Percentiles rank a stretch among this genome's conserved stretches.
These are phyloP conservation scores for Zasmidium cellare DNA, from an alignment of 2,329 filamentous ascomycete genomes.

Conservation along the genomic window DNA sequence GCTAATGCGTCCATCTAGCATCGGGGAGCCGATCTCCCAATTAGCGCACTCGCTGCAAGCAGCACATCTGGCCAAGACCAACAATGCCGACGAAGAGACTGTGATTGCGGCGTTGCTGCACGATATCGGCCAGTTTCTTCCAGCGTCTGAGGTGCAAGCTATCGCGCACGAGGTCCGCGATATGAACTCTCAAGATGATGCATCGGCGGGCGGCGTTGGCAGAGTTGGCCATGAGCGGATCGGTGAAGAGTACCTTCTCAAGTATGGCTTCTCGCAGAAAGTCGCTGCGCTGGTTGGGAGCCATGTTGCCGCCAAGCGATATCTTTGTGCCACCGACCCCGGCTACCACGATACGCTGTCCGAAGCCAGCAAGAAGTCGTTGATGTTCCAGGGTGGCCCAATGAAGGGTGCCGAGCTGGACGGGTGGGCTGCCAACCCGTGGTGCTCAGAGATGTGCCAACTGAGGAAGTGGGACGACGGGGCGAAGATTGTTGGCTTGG, in stretches of 20 bases:
- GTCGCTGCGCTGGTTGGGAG: slow-evolving; percentile 39
- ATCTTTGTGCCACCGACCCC: slow-evolving; percentile 35
- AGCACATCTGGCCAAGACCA: slow-evolving; percentile 25
- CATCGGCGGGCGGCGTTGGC: slow-evolving; percentile 30
- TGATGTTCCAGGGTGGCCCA: slow-evolving; percentile 41
- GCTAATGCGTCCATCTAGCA: slow-evolving; percentile 7
- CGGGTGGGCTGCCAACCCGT: slow-evolving; percentile 16
- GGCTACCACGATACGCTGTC: slow-evolving; percentile 21
- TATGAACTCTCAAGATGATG: slow-evolving; percentile 10
- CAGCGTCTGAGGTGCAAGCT: slow-evolving; percentile 19
- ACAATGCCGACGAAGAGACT: slow-evolving; percentile 27
- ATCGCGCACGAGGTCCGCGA: slow-evolving; percentile 25
- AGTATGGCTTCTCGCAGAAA: slow-evolving; percentile 35
- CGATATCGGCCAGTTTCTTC: slow-evolving; percentile 46
- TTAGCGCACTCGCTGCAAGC: slow-evolving; percentile 34
- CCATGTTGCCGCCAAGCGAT: slow-evolving; percentile 43
- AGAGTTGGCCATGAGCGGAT: slow-evolving; percentile 41
- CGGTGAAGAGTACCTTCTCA: slow-evolving; percentile 37
- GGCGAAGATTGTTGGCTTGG: slow-evolving; percentile 20
- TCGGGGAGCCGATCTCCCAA: slow-evolving; percentile 33
- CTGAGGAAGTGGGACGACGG: slow-evolving; percentile 25
- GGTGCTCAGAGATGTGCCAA: slow-evolving; percentile 22
- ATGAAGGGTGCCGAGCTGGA: slow-evolving; percentile 34
- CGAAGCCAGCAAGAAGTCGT: slow-evolving; percentile 36
- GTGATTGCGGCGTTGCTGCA: slow-evolving; percentile 43